Conservation (phyloP, 2,329 filamentous ascomycete species). For the Aspergillus brasiliensis region DNA sequence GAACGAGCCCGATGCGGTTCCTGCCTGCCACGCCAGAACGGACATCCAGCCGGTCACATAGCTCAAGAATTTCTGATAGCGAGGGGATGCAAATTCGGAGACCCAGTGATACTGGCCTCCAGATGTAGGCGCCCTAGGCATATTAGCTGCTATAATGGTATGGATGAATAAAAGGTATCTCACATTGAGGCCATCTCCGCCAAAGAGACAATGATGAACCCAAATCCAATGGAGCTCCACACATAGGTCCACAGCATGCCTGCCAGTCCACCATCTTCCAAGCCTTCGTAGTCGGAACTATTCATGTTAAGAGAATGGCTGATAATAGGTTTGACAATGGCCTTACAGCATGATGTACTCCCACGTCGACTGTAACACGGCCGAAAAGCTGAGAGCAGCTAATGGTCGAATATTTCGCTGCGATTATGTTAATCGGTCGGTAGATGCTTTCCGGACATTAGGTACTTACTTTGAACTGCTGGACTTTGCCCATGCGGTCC, state of each 20-base stretch:
- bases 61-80: conserved; percentile 55
- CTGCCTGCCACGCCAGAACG: conserved; percentile 54
- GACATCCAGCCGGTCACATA: conserved; percentile 59
- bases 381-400: conserved; percentile 38
- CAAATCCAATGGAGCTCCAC: conserved; percentile 64
- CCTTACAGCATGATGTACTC: conserved; percentile 38
- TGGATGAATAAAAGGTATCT: not conserved
- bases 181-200: conserved; percentile 62
- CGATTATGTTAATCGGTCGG: not conserved
- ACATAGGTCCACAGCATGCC: conserved; percentile 36
- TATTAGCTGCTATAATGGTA: not conserved
- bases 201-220: conserved; percentile 60
- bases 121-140: conserved; percentile 53
- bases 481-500: conserved; percentile 34
- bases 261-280: conserved; percentile 28
- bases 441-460: not conserved
- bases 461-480: conserved; percentile 30
- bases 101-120: conserved; percentile 64
- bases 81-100: conserved; percentile 54
- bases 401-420: conserved; percentile 37
- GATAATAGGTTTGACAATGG: no score
- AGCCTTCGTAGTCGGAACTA: conserved; percentile 29
- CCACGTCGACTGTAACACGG: conserved; percentile 40
- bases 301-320: not conserved
- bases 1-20: conserved; percentile 51